phyloP scores from a whole-genome alignment of 768 basidiomycete genomes.

The Dioszegia crocea region DNA sequence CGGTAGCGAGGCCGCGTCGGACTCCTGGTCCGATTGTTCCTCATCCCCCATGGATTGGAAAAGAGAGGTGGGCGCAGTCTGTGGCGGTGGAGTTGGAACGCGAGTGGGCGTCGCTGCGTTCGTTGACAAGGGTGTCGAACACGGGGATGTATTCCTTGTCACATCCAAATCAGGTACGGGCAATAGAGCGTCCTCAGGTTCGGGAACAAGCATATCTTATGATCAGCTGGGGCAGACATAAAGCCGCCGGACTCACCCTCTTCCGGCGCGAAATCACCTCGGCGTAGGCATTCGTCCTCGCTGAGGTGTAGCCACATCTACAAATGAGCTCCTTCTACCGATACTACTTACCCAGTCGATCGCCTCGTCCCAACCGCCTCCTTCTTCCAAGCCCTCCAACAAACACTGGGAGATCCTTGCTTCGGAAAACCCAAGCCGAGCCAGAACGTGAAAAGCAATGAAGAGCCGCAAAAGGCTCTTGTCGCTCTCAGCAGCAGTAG shows the following conservation, averaged over 20 bases:
- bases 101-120: not conserved
- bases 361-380: conserved; percentile 62
- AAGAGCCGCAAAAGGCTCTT: conserved; percentile 68
- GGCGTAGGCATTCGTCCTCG: conserved; percentile 43
- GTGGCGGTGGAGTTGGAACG: not conserved
- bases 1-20: conserved; percentile 25
- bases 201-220: not conserved
- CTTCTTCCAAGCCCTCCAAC: conserved; percentile 56
- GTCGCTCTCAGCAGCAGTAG: conserved; percentile 54
- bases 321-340: not conserved
- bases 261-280: conserved; percentile 34
- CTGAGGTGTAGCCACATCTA: conserved; percentile 46
- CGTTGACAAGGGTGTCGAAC: not conserved
- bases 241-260: conserved; percentile 14
- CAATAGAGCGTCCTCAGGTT: conserved; percentile 12
- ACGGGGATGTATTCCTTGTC: not conserved
- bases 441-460: conserved; percentile 73
- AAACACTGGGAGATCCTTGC: conserved; percentile 69
- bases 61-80: conserved; percentile 10
- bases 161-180: not conserved
- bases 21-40: not conserved
- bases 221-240: not conserved
- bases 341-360: conserved; percentile 74
- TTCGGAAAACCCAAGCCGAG: conserved; percentile 71
- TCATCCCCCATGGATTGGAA: conserved; percentile 27